These are phyloP conservation scores for Niveomyces coronatus DNA, from an alignment of 2,329 filamentous ascomycete species.

Conservation along the genomic window DNA sequence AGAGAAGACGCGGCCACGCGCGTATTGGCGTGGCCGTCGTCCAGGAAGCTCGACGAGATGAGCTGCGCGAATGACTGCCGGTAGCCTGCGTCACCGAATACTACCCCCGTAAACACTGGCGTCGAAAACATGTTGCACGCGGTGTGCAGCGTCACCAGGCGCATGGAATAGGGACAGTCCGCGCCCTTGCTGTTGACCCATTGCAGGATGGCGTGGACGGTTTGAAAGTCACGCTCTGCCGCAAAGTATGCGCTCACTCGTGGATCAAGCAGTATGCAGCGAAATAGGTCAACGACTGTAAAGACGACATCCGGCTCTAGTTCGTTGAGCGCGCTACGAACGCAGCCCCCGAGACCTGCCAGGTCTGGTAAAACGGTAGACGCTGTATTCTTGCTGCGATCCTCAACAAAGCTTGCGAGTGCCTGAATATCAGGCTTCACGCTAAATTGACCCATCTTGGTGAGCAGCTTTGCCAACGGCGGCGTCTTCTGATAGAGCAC, in stretches of 20 bases:
- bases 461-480: constrained; percentile 69
- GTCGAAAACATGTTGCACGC: constrained; percentile 77
- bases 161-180: constrained; percentile 66
- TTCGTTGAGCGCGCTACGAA: constrained; percentile 43
- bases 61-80: constrained; percentile 54
- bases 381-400: constrained; percentile 42
- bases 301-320: constrained; percentile 62
- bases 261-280: constrained; percentile 65
- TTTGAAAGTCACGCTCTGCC: constrained; percentile 57
- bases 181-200: constrained; percentile 42
- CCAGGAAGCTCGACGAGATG: constrained; percentile 68
- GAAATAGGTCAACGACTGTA: constrained; percentile 73
- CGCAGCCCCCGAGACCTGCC: constrained; percentile 48
- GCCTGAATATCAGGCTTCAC: constrained; percentile 49
- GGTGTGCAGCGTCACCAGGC: constrained; percentile 74
- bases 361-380: constrained; percentile 65
- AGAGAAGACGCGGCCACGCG: constrained; percentile 75
- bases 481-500: constrained; percentile 70
- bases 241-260: constrained; percentile 75
- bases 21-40: constrained; percentile 61
- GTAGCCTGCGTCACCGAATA: constrained; percentile 43
- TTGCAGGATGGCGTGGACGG: constrained; percentile 50
- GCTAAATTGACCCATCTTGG: constrained; percentile 56
- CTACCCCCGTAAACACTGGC: constrained; percentile 55
- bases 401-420: constrained; percentile 62